Evolutionary conservation across 176 grass and related monocot species (phyloP).

Genomic region (Cymbopogon citratus): DNA sequence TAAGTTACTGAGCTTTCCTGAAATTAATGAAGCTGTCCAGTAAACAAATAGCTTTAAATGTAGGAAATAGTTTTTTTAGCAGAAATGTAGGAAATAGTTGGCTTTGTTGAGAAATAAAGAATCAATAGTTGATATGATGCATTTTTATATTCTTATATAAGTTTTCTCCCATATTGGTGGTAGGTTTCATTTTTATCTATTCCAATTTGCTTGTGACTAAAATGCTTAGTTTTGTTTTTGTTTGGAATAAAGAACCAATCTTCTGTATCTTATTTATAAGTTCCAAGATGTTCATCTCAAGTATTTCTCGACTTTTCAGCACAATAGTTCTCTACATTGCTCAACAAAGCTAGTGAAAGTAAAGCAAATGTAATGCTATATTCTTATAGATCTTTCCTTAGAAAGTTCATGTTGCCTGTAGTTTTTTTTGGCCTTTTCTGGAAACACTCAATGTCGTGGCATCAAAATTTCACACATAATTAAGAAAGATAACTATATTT

Average conservation of each 20-base stretch:
- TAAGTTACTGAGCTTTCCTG: not conserved
- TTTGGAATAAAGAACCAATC: not conserved
- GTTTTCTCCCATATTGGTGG: not conserved
- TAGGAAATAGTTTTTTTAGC: not conserved
- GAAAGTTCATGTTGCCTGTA: not conserved
- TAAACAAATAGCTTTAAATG: not conserved
- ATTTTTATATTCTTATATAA: not conserved
- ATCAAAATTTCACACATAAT: not conserved
- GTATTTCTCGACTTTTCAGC: not conserved
- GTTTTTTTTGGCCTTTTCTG: not conserved
- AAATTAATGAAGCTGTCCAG: not conserved
- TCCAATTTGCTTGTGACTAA: not conserved
- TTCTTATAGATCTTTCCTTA: not conserved
- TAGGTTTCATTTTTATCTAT: not conserved
- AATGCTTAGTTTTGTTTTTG: not conserved
- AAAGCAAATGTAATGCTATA: not conserved
- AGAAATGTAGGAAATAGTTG: not conserved
- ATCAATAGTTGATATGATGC: not conserved
- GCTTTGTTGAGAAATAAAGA: not conserved
- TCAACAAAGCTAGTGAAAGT: not conserved
- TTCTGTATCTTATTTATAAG: not conserved
- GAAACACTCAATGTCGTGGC: not conserved
- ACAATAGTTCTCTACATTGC: not conserved
- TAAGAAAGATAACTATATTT: not conserved
- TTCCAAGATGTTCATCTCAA: not conserved